A percentile compares a stretch with the other conserved stretches of the same genome.
Conservation (phyloP, 2,329 filamentous ascomycete genomes). For the Paraphoma chrysanthemicola region DNA sequence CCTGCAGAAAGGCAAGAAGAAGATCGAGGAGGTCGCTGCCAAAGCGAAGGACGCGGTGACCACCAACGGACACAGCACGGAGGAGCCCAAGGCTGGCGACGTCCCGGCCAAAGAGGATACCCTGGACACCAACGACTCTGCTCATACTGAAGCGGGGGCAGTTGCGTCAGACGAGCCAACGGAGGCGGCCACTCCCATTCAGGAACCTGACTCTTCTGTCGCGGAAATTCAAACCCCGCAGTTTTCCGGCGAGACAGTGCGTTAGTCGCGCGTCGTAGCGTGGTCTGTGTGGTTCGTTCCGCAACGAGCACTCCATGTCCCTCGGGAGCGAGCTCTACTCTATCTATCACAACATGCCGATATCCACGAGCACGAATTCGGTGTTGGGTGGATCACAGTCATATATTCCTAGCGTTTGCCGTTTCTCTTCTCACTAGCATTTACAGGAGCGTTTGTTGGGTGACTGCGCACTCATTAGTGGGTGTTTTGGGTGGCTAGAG, state of each 20-base stretch:
- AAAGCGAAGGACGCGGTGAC: slow-evolving; percentile 45
- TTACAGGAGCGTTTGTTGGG: slow-evolving; percentile 44
- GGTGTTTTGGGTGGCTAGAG: slow-evolving; percentile 29
- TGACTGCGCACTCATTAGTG: slow-evolving; percentile 37
- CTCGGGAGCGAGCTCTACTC: too few relatives aligned
- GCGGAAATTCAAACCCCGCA: slow-evolving; percentile 33
- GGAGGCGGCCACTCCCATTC: slow-evolving; percentile 20
- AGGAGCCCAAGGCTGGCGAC: slow-evolving; percentile 13
- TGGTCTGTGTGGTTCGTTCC: not conserved
- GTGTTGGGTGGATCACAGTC: not conserved
- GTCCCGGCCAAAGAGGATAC: slow-evolving; percentile 11
- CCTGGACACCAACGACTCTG: slow-evolving; percentile 11
- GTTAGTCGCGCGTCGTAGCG: slow-evolving; percentile 15
- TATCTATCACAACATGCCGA: too few relatives aligned
- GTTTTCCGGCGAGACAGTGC: slow-evolving; percentile 29
- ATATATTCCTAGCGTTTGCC: slow-evolving; percentile 1
- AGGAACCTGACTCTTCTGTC: slow-evolving; percentile 27
- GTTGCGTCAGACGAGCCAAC: slow-evolving; percentile 8
- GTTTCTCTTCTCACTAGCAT: slow-evolving; percentile 36
- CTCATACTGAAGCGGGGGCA: slow-evolving; percentile 8
- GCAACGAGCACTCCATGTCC: too few relatives aligned
- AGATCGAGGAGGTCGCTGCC: slow-evolving; percentile 41
- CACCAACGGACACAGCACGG: slow-evolving; percentile 33
- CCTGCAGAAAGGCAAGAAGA: slow-evolving; percentile 45
- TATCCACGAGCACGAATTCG: too few relatives aligned